These are phyloP conservation scores for Volvox carteri DNA, from an alignment of 163 green algal species.

Conservation along the genomic window DNA sequence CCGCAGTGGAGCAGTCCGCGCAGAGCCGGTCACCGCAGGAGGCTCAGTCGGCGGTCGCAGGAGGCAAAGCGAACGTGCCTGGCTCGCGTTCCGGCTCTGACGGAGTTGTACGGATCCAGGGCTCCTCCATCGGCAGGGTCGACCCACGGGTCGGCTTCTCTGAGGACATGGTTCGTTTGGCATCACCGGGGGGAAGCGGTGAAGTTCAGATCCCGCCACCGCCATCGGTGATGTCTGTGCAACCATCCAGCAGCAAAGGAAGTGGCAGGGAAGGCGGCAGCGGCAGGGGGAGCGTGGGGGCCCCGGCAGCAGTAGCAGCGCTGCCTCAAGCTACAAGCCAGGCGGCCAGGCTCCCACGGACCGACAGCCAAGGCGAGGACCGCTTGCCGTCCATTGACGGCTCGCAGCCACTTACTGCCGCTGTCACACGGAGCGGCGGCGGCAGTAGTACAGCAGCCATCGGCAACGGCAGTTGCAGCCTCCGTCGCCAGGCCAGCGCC, in stretches of 20 bases:
- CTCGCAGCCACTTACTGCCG: neutral
- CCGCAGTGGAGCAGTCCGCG: neutral
- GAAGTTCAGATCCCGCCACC: neutral
- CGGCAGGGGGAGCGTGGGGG: too few species aligned
- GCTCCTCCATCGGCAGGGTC: neutral
- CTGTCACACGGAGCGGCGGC: neutral
- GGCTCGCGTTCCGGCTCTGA: neutral
- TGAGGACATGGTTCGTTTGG: neutral
- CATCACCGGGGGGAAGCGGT: neutral
- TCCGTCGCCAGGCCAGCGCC: neutral
- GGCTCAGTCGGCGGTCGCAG: neutral
- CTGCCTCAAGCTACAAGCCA: neutral
- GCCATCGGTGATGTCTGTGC: neutral
- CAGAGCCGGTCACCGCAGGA: neutral
- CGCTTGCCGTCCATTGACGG: constrained; percentile 30
- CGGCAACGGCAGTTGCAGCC: neutral
- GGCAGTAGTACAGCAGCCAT: neutral
- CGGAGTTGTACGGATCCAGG: neutral
- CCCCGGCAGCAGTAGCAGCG: neutral
- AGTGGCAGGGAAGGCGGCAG: neutral
- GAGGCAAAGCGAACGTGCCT: neutral
- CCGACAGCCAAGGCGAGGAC: neutral
- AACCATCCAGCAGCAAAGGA: neutral
- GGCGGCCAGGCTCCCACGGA: neutral
- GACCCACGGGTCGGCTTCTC: neutral